Evolutionary conservation across 441 rosid species (phyloP).

Genomic region (Breynia disticha): DNA sequence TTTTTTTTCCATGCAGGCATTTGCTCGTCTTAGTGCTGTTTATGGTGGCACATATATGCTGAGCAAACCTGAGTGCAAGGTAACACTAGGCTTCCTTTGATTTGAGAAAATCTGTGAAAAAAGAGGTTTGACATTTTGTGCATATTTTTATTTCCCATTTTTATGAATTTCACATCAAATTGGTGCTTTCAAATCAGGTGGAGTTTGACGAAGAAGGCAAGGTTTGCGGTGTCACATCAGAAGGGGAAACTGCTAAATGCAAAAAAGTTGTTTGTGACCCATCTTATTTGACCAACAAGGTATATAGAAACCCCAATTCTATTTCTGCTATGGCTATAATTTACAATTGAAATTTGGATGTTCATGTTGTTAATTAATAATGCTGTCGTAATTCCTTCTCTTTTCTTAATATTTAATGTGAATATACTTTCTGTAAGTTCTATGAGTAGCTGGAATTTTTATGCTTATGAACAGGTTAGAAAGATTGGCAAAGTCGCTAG

Average conservation of each 20-base stretch:
- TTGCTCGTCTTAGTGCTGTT: constrained; percentile 91
- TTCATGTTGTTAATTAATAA: not conserved
- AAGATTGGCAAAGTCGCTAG: constrained; percentile 83
- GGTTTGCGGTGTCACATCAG: constrained; percentile 77
- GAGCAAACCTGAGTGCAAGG: constrained; percentile 89
- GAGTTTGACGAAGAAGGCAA: constrained; percentile 75
- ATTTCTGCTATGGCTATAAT: not conserved
- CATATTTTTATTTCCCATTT: too few relatives aligned
- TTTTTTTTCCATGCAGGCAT: constrained; percentile 38
- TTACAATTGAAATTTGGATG: not conserved
- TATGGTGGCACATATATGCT: constrained; percentile 94
- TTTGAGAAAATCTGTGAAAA: not conserved
- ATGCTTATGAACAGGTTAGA: constrained; percentile 46
- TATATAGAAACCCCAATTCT: constrained; percentile 12
- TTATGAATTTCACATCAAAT: not conserved
- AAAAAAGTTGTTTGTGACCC: constrained; percentile 92
- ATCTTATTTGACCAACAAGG: constrained; percentile 73
- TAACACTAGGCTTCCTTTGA: constrained; percentile 11
- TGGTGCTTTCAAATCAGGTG: constrained; percentile 36
- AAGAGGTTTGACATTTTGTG: not conserved
- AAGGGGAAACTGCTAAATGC: constrained; percentile 86
- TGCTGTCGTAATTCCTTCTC: not conserved
- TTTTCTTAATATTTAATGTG: not conserved
- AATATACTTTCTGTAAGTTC: not conserved
- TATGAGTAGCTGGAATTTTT: constrained; percentile 13